Evolutionary conservation across 768 basidiomycete species (phyloP).

Genomic region (Holtermannia corniformis): DNA sequence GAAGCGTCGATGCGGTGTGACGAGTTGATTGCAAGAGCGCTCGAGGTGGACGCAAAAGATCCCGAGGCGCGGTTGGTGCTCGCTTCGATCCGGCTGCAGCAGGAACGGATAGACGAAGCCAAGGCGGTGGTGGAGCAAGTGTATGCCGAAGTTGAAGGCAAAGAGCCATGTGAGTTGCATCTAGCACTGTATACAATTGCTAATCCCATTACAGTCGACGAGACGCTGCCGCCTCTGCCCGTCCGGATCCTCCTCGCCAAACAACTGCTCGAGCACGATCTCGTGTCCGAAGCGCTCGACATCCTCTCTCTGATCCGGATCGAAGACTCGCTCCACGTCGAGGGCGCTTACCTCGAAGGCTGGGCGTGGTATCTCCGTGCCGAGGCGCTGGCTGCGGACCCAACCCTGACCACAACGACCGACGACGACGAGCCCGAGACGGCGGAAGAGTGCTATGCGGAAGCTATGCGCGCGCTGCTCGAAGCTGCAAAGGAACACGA

Average conservation of each 20-base stretch:
- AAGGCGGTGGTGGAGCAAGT: slow-evolving; percentile 57
- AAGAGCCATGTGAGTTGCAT: slow-evolving; percentile 48
- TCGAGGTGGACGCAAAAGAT: slow-evolving; percentile 64
- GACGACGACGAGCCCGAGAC: slow-evolving; percentile 46
- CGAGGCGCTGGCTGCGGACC: slow-evolving; percentile 23
- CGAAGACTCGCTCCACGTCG: slow-evolving; percentile 73
- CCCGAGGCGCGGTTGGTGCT: slow-evolving; percentile 68
- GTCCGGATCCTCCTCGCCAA: slow-evolving; percentile 66
- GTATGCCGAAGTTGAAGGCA: slow-evolving; percentile 61
- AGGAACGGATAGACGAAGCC: slow-evolving; percentile 73
- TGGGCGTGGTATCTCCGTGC: slow-evolving; percentile 72
- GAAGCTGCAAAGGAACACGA: slow-evolving; percentile 71
- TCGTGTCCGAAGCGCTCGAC: slow-evolving; percentile 62
- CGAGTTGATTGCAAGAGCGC: slow-evolving; percentile 59
- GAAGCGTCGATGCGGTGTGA: slow-evolving; percentile 76
- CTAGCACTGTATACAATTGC: slow-evolving; percentile 3
- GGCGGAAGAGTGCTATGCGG: slow-evolving; percentile 69
- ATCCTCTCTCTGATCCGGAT: slow-evolving; percentile 71
- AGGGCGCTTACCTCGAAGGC: slow-evolving; percentile 89
- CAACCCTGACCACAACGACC: slow-evolving; percentile 41
- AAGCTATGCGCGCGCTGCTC: slow-evolving; percentile 69
- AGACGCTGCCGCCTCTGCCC: slow-evolving; percentile 60
- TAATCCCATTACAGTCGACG: slow-evolving; percentile 49
- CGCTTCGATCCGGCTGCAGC: slow-evolving; percentile 80
- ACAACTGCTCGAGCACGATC: slow-evolving; percentile 64